These are phyloP conservation scores for Coemansia sp. DNA, from an alignment of 192 early-diverging fungal species.

Conservation along the genomic window DNA sequence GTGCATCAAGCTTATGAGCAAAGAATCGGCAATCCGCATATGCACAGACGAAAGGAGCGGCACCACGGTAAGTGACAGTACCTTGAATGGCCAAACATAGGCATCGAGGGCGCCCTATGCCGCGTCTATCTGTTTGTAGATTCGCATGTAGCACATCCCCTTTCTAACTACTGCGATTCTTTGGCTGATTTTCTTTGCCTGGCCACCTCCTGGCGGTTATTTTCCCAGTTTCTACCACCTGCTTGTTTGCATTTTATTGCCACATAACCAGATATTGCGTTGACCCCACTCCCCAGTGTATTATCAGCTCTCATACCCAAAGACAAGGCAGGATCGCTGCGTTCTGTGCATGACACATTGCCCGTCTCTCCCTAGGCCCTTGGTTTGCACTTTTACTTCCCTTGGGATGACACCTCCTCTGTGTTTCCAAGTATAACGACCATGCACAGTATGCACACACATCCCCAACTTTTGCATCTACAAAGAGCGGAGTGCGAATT, in stretches of 20 bases:
- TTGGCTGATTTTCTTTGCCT: background rate
- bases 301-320: background rate
- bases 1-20: constrained; percentile 35
- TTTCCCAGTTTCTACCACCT: background rate
- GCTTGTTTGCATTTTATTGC: background rate
- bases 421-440: background rate
- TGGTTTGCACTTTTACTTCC: background rate
- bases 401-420: background rate
- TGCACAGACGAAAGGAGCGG: constrained; percentile 11
- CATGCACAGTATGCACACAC: background rate
- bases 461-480: background rate
- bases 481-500: background rate
- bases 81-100: background rate
- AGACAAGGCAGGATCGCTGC: background rate
- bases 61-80: constrained; percentile 28
- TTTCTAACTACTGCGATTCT: background rate
- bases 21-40: constrained; percentile 32
- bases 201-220: background rate
- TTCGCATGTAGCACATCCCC: background rate
- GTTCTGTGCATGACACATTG: background rate
- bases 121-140: background rate
- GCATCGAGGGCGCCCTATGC: background rate
- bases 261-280: background rate
- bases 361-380: background rate
- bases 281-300: background rate